Evolutionary conservation across 2,329 filamentous ascomycete species (phyloP).

Genomic region (Chalaropsis thielavioides): DNA sequence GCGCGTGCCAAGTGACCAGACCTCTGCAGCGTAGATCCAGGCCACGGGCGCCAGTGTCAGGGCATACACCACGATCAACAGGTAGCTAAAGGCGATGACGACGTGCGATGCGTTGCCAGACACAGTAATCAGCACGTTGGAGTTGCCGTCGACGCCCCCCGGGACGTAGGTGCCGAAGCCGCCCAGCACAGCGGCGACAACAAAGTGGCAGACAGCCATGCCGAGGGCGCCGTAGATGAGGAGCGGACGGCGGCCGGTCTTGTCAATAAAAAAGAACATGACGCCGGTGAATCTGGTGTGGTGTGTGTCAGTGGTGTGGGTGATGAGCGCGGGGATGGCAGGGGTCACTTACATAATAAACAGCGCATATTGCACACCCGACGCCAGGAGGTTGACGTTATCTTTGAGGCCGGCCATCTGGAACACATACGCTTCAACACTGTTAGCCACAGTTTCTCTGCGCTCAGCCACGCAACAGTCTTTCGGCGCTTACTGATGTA

Average conservation of each 20-base stretch:
- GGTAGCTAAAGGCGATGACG: slow-evolving; percentile 51
- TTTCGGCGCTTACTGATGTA: slow-evolving; percentile 30
- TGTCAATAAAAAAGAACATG: slow-evolving; percentile 37
- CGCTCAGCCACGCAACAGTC: neutral
- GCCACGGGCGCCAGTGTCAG: slow-evolving; percentile 48
- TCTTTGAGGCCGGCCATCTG: slow-evolving; percentile 28
- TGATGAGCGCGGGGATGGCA: neutral
- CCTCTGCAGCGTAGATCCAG: slow-evolving; percentile 53
- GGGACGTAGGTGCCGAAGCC: slow-evolving; percentile 31
- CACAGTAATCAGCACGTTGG: slow-evolving; percentile 33
- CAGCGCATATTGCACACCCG: slow-evolving; percentile 41
- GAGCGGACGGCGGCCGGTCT: slow-evolving; percentile 46
- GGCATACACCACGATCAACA: slow-evolving; percentile 49
- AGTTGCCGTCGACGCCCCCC: slow-evolving; percentile 32
- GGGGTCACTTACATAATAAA: slow-evolving; percentile 17
- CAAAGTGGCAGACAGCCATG: slow-evolving; percentile 47
- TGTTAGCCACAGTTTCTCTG: neutral
- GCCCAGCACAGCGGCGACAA: slow-evolving; percentile 39
- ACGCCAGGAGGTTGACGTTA: slow-evolving; percentile 39
- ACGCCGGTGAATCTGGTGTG: slow-evolving; percentile 23
- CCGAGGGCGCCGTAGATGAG: slow-evolving; percentile 51
- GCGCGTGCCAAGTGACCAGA: slow-evolving; percentile 47
- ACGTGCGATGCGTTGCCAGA: slow-evolving; percentile 39
- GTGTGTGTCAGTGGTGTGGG: slow-evolving; percentile 29
- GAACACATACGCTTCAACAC: slow-evolving; percentile 25